Conservation (phyloP, 2,329 filamentous ascomycete species). For the Penicillium frequentans region DNA sequence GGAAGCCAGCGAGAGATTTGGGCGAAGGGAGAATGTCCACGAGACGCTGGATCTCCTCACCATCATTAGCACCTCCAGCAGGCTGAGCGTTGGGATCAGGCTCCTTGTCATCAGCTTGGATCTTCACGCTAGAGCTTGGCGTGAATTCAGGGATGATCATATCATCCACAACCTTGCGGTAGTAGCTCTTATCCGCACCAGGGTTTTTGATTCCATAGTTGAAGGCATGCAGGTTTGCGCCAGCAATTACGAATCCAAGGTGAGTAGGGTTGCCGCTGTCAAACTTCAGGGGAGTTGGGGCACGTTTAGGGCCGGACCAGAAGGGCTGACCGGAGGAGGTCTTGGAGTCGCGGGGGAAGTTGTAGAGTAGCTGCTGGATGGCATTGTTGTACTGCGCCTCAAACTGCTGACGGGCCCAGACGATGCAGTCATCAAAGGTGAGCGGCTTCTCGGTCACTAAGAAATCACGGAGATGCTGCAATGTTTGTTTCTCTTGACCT, state of each 20-base stretch:
- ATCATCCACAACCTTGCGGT: constrained; percentile 77
- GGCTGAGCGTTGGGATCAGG: constrained; percentile 80
- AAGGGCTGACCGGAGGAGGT: constrained; percentile 88
- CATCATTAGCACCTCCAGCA: constrained; percentile 62
- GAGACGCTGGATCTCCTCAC: constrained; percentile 72
- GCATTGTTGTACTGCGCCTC: constrained; percentile 97
- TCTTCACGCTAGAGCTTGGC: constrained; percentile 88
- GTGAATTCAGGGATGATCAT: constrained; percentile 96
- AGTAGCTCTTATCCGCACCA: constrained; percentile 67
- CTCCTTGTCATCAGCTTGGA: constrained; percentile 93
- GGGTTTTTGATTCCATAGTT: constrained; percentile 97
- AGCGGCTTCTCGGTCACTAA: constrained; percentile 88
- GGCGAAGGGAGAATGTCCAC: constrained; percentile 72
- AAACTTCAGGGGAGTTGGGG: constrained; percentile 87
- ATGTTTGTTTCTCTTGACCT: constrained; percentile 89
- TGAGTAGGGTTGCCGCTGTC: constrained; percentile 82
- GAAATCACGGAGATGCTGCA: constrained; percentile 87
- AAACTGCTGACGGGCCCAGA: constrained; percentile 90
- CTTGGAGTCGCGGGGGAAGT: constrained; percentile 91
- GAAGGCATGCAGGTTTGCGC: constrained; percentile 90
- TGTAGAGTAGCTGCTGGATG: constrained; percentile 91
- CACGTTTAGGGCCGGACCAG: constrained; percentile 98
- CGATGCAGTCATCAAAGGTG: constrained; percentile 93
- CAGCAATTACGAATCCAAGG: constrained; percentile 82
- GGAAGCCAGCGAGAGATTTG: constrained; percentile 81